Conservation (phyloP, 177 flowering plant species). For the Vitis hybrid region DNA sequence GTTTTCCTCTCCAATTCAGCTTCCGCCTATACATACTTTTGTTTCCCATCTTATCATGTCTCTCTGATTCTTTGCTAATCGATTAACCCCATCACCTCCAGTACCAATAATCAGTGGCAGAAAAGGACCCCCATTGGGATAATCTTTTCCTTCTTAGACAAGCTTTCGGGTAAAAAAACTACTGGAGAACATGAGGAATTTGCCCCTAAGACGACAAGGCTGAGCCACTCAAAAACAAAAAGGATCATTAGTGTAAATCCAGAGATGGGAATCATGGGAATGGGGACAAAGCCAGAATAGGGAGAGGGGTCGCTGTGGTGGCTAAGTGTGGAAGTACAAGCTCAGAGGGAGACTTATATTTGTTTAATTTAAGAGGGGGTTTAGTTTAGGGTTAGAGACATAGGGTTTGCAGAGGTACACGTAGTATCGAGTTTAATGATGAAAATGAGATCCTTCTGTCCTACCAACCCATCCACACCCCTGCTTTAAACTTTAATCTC, state of each 20-base stretch:
- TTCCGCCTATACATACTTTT: background rate
- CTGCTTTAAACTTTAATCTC: background rate
- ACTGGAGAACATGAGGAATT: no score
- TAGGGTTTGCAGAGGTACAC: slow-evolving; percentile 6
- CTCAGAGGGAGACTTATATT: background rate
- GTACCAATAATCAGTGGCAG: background rate
- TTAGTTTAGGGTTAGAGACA: no score
- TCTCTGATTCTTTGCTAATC: background rate
- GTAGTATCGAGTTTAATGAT: slow-evolving; percentile 25
- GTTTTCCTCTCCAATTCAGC: slow-evolving; percentile 6
- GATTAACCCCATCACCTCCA: background rate
- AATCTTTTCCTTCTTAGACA: no score
- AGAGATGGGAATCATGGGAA: no score
- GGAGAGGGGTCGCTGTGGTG: no score
- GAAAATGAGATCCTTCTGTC: slow-evolving; percentile 21
- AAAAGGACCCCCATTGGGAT: no score
- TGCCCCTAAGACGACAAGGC: no score
- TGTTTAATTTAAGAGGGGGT: background rate
- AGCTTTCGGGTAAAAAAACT: no score
- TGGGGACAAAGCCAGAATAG: no score
- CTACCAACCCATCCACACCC: slow-evolving; percentile 10
- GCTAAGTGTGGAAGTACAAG: no score
- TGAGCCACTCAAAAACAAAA: no score
- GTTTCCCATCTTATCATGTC: slow-evolving; percentile 3
- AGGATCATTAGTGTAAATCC: no score